Evolutionary conservation across 169 alveolate genomes (phyloP), one percentile per base, ranked within the genome.

Genomic region (Eimeria acervulina): DNA sequence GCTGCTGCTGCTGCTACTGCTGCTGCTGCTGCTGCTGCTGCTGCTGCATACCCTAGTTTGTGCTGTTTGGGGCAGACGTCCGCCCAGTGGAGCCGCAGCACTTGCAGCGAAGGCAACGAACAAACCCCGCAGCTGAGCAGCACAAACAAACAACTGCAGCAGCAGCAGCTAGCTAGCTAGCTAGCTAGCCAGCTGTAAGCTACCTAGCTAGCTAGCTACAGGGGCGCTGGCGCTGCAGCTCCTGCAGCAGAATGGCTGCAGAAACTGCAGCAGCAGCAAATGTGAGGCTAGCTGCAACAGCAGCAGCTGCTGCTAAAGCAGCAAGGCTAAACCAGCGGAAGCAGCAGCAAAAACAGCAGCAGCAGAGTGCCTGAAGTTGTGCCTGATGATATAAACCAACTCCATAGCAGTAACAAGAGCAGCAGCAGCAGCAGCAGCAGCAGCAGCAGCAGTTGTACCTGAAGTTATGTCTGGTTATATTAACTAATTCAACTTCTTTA

Each of bases 61-160:
- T 76, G 87, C 61, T 76, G 87, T 31, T 8, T 33, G 5, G 87
- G 87, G 55, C 61, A 76, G 2, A 76, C 87, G 59, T 76, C 87
- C 15, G 87, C 87, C 87, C 87, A 76, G 59, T 76, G 87, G n/a
- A 76, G 87, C 55, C 55, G 51, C 87, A 76, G 87, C 51, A 40
- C 55, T 40, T 76, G 59, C 17, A 76, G n/a, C 13, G 44, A 33
- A 26, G 87, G 81, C 28, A 76, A 68, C 42, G 42, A 28, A 40
- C 80, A 68, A 8, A 4, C 36, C 42, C 80, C 80, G 42, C 80
- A 68, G 17, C 80, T 68, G 80, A 4, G 21, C 21, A 33, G 40
- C 80, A 68, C 42, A 17, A 28, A 15, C 80, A n/a, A n/a, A 8
- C 40, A 28, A 28, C 36, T 19, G 23, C 44, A n/a, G 40, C 80